Conservation (phyloP, 257 asterid species). For the Solanum commersonii region DNA sequence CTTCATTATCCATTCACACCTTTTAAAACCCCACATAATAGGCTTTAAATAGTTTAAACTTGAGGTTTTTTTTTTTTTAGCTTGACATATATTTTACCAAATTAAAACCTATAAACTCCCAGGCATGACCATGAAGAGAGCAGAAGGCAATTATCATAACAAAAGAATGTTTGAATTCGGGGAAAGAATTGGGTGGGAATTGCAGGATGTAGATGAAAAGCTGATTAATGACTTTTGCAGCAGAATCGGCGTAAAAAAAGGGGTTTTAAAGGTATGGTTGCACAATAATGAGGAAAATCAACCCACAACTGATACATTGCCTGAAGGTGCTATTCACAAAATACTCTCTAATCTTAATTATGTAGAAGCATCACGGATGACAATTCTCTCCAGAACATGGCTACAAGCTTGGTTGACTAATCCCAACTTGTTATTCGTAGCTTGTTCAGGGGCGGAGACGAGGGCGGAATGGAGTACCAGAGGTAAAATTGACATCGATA, state of each 20-base stretch:
- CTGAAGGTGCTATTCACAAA: background rate
- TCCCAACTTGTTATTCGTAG: background rate
- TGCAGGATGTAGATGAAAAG: background rate
- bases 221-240: background rate
- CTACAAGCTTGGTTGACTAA: background rate
- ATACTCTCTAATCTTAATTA: background rate
- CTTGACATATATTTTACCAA: background rate
- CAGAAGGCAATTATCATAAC: background rate
- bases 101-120: background rate
- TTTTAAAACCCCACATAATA: no score
- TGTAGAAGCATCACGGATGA: background rate
- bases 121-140: background rate
- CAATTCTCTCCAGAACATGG: background rate
- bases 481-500: background rate
- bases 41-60: background rate
- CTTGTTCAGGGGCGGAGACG: background rate
- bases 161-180: background rate
- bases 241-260: background rate
- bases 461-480: background rate
- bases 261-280: background rate
- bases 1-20: no score
- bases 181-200: background rate
- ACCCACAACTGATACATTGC: background rate
- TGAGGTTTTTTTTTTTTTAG: no score
- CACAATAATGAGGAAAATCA: background rate